Evolutionary conservation across 441 rosid species (phyloP).

Genomic region (Gossypium trilobum): DNA sequence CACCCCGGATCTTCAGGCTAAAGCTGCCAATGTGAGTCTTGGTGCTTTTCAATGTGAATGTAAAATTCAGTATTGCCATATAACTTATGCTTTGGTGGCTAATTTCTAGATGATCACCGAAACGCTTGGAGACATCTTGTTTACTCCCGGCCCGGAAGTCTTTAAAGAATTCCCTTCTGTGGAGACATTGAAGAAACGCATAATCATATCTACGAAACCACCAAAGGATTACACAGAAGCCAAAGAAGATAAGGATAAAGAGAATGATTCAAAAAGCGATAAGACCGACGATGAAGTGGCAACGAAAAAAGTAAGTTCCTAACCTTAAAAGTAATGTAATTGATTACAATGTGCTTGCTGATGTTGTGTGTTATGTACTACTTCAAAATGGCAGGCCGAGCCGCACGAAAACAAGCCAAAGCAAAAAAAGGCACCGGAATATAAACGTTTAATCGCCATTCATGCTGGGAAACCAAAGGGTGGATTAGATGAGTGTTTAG

Average conservation of each 20-base stretch:
- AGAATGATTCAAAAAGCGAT: constrained; percentile 29
- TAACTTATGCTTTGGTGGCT: constrained; percentile 19
- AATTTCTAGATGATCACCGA: constrained; percentile 59
- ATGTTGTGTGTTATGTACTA: too few relatives aligned
- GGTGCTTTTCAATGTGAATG: background rate
- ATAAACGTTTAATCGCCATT: constrained; percentile 67
- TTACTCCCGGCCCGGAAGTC: constrained; percentile 54
- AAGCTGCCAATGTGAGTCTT: constrained; percentile 66
- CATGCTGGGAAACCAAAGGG: constrained; percentile 92
- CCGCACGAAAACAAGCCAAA: constrained; percentile 32
- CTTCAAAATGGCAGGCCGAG: constrained; percentile 32
- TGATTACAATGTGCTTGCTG: too few relatives aligned
- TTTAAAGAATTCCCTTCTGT: constrained; percentile 78
- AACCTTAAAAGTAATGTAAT: constrained; percentile 24
- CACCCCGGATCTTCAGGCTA: constrained; percentile 67
- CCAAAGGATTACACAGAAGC: constrained; percentile 73
- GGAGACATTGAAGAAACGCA: constrained; percentile 41
- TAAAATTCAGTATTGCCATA: background rate
- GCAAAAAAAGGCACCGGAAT: constrained; percentile 37
- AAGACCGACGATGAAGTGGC: constrained; percentile 55
- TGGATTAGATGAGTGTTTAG: constrained; percentile 48
- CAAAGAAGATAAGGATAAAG: constrained; percentile 31
- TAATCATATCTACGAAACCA: constrained; percentile 84
- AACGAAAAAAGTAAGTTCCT: constrained; percentile 57
- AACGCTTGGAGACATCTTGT: constrained; percentile 69